Base-by-base conservation (phyloP, 2,329 filamentous ascomycete genomes). In the Colletotrichum tamarilloi region DNA sequence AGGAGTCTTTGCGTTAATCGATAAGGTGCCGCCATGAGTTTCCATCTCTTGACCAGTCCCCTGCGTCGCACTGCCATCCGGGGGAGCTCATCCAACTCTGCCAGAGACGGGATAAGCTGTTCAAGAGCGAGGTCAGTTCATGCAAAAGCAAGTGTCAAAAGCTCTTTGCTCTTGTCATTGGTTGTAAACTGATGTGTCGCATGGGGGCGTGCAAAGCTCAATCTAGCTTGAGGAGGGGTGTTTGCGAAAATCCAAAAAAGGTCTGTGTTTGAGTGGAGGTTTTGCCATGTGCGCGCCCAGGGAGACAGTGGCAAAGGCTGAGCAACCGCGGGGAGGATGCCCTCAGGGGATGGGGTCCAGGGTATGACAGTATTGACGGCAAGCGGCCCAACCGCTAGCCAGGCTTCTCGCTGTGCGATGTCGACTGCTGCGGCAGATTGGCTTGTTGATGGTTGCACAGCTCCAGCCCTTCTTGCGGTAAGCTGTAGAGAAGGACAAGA, bases 111-210 rank as follows among this genome's bases (percentile, higher is more conserved):
- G 55, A 70, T 66, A 66, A 52, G 67, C 67, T 71, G 71, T 62
- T 38, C 55, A 26, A 55, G 19, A 55, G 38, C 56, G 42, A 62
- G 46, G 62, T 56, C 62, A 46, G 67, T 67, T 74, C 62, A 74
- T 67, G 73, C 73, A 67, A 63, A 66, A 62, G 59, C 57, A 74
- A 57, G 46, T 67, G 57, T 63, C 70, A 60, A 74, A 59, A 68
- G 57, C 52, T 38, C 53, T 22, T 67, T n/a, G 35, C 46, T 57
- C 22, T 63, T 63, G 62, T 38, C n/a, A 74, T 74, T 72, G 68
- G 68, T 26, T 42, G 63, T 35, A 59, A 42, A 26, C 42, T 52
- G 52, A 62, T 52, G 71, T 74, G 72, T 74, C 72, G 72, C 32
- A 64, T 71, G 32, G 72, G 67, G 68, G 72, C 22, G 72, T 74